Evolutionary conservation across 1,139 yeast species (phyloP), one percentile per base, ranked within the genome.

Genomic region (Suhomyces coccinellae): DNA sequence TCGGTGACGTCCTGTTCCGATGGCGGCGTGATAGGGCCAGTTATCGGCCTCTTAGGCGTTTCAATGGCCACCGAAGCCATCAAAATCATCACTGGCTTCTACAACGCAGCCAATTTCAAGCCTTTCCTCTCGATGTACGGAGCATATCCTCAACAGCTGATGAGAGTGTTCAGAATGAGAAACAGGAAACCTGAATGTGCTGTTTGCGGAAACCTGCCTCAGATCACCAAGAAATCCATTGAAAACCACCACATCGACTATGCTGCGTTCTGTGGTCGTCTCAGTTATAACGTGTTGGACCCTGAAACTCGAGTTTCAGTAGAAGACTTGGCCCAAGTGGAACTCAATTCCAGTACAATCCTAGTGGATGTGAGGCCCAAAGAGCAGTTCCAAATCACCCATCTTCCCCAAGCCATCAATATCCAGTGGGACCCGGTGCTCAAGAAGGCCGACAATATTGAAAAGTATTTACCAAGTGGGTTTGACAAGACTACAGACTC

Each of bases 21-120:
- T 63, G 96, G 96, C 3, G 99, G 99, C 3, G 96, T 95, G 1
- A 65, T 95, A 17, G 99, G 99, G 0, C 97, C 99, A 0, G 95
- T 93, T 6, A 95, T 95, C 40, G 99, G 99, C 0, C 58, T 90
- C 1, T 81, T 93, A 61, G 99, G 99, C 4, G 74, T 83, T 0
- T 75, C 87, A 71, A 95, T 95, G 86, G 95, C 97, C 0, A 69
- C 87, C 28, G 99, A 95, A 58, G 75, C 96, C 0, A 76, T 95
- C 38, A 91, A 93, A 58, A 70, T 91, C 2, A 56, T 89, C 5
- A 75, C 86, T 1, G 85, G 76, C 0, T 70, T 65, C 40, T 87
- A 88, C 58, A 68, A 73, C 1, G 43, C 43, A 4, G 77, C 73
- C 0, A 71, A 61, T 36, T 88, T 86, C 62, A 66, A 69, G 38